Evolutionary conservation across 495 filamentous ascomycete genomes (phyloP).

Genomic region (Lepidopterella palustris): DNA sequence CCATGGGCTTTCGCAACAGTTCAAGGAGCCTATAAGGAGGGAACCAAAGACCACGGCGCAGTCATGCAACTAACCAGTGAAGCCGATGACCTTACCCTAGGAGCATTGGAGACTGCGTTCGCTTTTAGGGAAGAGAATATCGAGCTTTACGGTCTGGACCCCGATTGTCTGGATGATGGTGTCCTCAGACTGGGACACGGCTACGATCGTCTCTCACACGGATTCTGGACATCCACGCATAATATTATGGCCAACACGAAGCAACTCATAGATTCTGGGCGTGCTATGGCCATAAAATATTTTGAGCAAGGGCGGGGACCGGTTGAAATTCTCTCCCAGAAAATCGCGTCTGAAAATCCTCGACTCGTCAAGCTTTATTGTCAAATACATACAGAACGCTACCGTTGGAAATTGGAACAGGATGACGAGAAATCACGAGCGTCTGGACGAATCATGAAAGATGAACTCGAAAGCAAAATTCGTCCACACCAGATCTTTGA

Average conservation of each 20-base stretch:
- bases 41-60: constrained; percentile 20
- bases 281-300: constrained; percentile 25
- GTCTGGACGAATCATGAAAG: constrained; percentile 43
- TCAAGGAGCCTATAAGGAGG: constrained; percentile 55
- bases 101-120: constrained; percentile 64
- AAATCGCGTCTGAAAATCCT: constrained; percentile 48
- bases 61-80: constrained; percentile 42
- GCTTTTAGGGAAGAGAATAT: constrained; percentile 63
- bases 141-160: constrained; percentile 62
- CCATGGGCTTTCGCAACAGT: constrained; percentile 69
- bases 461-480: constrained; percentile 44
- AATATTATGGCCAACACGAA: constrained; percentile 52
- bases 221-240: constrained; percentile 69
- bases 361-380: constrained; percentile 53
- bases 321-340: constrained; percentile 26
- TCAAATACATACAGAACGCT: constrained; percentile 55
- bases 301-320: constrained; percentile 20
- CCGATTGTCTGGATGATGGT: constrained; percentile 58
- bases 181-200: constrained; percentile 48
- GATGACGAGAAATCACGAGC: constrained; percentile 42
- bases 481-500: constrained; percentile 54
- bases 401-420: constrained; percentile 52
- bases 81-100: constrained; percentile 70
- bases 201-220: constrained; percentile 59
- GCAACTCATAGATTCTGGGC: constrained; percentile 45